A percentile compares a stretch with the other conserved stretches of the same genome.
These are phyloP conservation scores for Ogataea degrootiae DNA, from an alignment of 805 yeast species.

Conservation along the genomic window DNA sequence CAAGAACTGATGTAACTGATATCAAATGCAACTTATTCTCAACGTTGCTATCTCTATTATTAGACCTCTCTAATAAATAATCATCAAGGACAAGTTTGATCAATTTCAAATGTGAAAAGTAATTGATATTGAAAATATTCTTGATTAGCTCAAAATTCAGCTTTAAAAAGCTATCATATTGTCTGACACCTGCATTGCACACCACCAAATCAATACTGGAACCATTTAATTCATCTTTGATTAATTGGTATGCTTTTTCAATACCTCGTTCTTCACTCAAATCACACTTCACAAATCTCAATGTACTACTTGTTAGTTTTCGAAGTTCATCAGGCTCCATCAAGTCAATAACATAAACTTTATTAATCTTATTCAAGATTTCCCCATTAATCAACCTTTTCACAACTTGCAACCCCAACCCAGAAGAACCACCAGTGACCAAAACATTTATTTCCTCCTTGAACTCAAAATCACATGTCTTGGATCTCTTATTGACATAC, in stretches of 20 bases:
- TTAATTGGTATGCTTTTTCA: conserved; percentile 24
- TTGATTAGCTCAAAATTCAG: conserved; percentile 16
- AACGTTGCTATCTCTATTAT: conserved; percentile 3
- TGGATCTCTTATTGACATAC: conserved; percentile 11
- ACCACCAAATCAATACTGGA: conserved; percentile 30
- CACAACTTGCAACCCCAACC: conserved; percentile 43
- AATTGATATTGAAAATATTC: conserved; percentile 36
- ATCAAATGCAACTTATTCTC: conserved; percentile 34
- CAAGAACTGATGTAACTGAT: conserved; percentile 43
- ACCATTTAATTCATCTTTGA: conserved; percentile 9
- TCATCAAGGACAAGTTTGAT: conserved; percentile 26
- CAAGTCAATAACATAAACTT: conserved; percentile 32
- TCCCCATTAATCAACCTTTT: not conserved
- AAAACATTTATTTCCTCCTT: conserved; percentile 24
- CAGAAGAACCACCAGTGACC: conserved; percentile 49
- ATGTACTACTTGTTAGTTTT: conserved; percentile 5
- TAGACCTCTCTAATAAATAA: conserved; percentile 20
- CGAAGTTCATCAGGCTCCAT: conserved; percentile 14
- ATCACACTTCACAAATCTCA: conserved; percentile 26
- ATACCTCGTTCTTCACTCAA: conserved; percentile 8
- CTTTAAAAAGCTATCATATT: conserved; percentile 27
- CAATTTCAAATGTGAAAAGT: conserved; percentile 40
- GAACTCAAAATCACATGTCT: not conserved
- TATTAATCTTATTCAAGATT: conserved; percentile 4
- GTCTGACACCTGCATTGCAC: conserved; percentile 48